phyloP scores from a whole-genome alignment of 345 rosid genomes.

The Melaleuca quinquenervia region DNA sequence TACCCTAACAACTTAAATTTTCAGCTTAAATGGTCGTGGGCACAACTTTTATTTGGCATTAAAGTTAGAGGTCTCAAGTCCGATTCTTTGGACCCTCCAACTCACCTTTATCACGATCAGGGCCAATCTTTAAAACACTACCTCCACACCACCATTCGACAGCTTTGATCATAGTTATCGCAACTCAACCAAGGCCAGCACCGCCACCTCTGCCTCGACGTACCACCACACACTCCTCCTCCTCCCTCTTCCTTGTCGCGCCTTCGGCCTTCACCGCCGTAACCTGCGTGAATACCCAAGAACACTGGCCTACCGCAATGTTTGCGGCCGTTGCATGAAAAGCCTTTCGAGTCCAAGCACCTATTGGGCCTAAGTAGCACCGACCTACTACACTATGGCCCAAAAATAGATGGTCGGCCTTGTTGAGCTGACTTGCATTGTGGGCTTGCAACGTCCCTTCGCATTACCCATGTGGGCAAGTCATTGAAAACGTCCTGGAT shows the following conservation, averaged over 20 bases:
- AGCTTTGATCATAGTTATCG: too few species aligned
- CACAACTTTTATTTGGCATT: too few species aligned
- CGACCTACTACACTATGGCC: background rate
- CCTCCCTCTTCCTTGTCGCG: background rate
- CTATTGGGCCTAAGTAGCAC: background rate
- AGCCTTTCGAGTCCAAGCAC: background rate
- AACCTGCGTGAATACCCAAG: background rate
- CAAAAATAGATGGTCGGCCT: background rate
- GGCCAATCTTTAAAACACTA: too few species aligned
- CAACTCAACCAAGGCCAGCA: too few species aligned
- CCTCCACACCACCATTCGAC: too few species aligned
- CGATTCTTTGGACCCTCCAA: too few species aligned
- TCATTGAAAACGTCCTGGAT: background rate
- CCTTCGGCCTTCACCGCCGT: background rate
- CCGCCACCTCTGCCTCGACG: background rate
- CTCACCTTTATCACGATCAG: too few species aligned
- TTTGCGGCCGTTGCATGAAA: background rate
- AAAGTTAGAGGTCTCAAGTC: too few species aligned
- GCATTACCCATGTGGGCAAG: background rate
- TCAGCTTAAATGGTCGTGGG: too few species aligned
- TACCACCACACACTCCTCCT: background rate
- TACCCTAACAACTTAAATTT: too few species aligned
- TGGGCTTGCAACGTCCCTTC: background rate
- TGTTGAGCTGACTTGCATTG: background rate
- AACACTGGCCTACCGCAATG: background rate